Conservation (phyloP, 352 stramenopile genomes). For the Pythium aquatile region DNA sequence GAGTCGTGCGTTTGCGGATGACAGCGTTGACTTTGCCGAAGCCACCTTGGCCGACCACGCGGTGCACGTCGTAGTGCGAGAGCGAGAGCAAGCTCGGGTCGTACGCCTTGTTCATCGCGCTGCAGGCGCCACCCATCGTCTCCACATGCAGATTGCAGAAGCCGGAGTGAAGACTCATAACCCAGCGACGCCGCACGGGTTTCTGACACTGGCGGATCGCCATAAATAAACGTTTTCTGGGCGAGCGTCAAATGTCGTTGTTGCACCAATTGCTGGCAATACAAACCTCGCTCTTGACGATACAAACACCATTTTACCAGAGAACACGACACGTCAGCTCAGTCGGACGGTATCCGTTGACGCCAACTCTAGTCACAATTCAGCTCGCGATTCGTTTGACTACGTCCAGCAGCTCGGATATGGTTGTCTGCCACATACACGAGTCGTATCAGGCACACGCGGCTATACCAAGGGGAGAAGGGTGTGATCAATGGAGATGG, state of each 20-base stretch:
- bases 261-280: too few species aligned
- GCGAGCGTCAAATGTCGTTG: too few species aligned
- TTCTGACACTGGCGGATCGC: neutral
- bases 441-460: too few species aligned
- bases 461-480: neutral
- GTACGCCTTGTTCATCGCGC: slow-evolving; percentile 18
- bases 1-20: slow-evolving; percentile 53
- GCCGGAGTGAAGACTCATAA: neutral
- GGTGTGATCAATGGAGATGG: neutral
- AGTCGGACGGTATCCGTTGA: too few species aligned
- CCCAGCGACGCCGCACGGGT: neutral
- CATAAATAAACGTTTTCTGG: neutral
- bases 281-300: too few species aligned
- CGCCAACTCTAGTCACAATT: too few species aligned
- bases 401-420: too few species aligned
- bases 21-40: slow-evolving; percentile 80
- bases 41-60: slow-evolving; percentile 59
- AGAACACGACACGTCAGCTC: too few species aligned
- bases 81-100: slow-evolving; percentile 52
- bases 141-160: neutral
- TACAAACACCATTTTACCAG: too few species aligned
- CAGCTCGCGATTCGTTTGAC: too few species aligned
- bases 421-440: too few species aligned
- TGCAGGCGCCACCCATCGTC: slow-evolving; percentile 49
- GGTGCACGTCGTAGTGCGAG: slow-evolving; percentile 63